Evolutionary conservation across 768 basidiomycete species (phyloP), one percentile per base, ranked within the genome.

Genomic region (Suillus sp.): DNA sequence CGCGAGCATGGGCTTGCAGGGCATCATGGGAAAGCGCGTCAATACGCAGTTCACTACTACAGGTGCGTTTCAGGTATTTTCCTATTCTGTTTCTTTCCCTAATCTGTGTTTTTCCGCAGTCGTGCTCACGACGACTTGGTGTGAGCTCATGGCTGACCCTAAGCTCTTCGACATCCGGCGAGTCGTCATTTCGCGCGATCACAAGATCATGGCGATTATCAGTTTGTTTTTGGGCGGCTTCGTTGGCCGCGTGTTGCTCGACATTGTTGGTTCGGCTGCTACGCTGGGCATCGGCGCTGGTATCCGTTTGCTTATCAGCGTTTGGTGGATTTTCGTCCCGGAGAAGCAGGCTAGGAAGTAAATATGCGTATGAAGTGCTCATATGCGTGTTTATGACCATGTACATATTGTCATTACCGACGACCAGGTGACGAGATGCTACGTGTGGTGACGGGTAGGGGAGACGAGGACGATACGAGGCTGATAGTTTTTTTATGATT

Each of bases 41-140:
- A 89, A 89, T 69, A 89, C 89, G 10, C 89, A 92, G 72, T 94
- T 90, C 71, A 86, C 88, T 18, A 90, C 89, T 0, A 90, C 89
- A 22, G 87, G 89, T 90, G 48, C 70, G 85, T 82, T 55, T 30
- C 20, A 47, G 65, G 43, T 35, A 8, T 2, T 34, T 47, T 37
- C 22, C 37, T 48, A 32, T 37, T 34, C 32, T 34, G 32, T 2
- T n/a, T 2, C 22, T 63, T 51, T 18, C n/a, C 18, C 53, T 60
- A 11, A 69, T 63, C 10, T 50, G 38, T 13, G 45, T 54, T 53
- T 47, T 38, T 66, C 34, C 22, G 25, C 72, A 87, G 91, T 93
- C 66, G 91, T 94, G 50, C 80, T 95, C 11, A 95, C 93, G 18
- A 92, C 91, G 20, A 84, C 93, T 62, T 95, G 92, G 92, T 92